Conservation (phyloP, 1,139 yeast species). For the Nakaseomyces delphensis region DNA sequence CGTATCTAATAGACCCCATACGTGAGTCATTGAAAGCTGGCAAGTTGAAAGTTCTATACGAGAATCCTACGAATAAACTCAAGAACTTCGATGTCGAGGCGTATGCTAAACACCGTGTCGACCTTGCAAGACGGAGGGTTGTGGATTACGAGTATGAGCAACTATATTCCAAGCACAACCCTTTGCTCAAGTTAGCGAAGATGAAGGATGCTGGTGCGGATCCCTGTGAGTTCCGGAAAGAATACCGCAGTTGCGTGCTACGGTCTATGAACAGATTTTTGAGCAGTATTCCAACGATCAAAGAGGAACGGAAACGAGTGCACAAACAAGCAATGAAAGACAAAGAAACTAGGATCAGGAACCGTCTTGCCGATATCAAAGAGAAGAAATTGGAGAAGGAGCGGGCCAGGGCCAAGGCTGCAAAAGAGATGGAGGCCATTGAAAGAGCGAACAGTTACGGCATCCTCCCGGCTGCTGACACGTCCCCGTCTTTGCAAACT, state of each 20-base stretch:
- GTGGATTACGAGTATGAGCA: slow-evolving; percentile 29
- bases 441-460: slow-evolving; percentile 1
- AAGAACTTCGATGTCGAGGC: slow-evolving; percentile 44
- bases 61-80: slow-evolving; percentile 12
- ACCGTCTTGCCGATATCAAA: slow-evolving; percentile 1
- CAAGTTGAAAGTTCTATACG: neutral
- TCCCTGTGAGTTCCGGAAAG: neutral
- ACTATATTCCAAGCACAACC: slow-evolving; percentile 21
- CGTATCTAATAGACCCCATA: slow-evolving; percentile 2
- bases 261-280: neutral
- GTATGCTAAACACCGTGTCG: slow-evolving; percentile 44
- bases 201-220: neutral
- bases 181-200: slow-evolving; percentile 22
- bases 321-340: slow-evolving; percentile 1
- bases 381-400: neutral
- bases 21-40: neutral
- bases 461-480: neutral
- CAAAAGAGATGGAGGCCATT: slow-evolving; percentile 2
- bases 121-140: slow-evolving; percentile 28
- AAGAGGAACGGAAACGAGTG: slow-evolving; percentile 1
- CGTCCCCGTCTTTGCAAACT: neutral
- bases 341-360: neutral
- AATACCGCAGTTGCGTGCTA: slow-evolving; percentile 1
- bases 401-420: neutral
- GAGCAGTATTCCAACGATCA: neutral